Percentiles rank a stretch among this genome's conserved stretches.
phyloP scores from a whole-genome alignment of 2,329 filamentous ascomycete species.

The Penicillium sp. region DNA sequence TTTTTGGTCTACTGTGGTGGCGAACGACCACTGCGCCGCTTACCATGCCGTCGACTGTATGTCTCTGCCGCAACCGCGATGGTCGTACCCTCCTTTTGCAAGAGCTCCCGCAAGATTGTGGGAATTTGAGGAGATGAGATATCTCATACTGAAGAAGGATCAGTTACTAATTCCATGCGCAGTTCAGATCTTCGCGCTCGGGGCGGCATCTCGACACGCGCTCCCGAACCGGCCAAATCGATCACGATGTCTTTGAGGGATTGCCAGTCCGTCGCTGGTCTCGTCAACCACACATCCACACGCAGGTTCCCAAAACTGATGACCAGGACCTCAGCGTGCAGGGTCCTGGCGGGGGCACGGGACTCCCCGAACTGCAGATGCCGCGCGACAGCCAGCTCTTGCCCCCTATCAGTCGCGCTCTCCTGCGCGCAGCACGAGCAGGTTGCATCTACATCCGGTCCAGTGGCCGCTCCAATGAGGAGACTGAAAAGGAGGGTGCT shows the following conservation, averaged over 20 bases:
- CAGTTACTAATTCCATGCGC: slow-evolving; percentile 19
- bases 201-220: slow-evolving; percentile 56
- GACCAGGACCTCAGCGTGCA: slow-evolving; percentile 42
- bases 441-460: slow-evolving; percentile 71
- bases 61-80: slow-evolving; percentile 18
- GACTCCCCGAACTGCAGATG: slow-evolving; percentile 75
- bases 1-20: slow-evolving; percentile 7
- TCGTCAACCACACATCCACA: slow-evolving; percentile 65
- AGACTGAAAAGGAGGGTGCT: slow-evolving; percentile 37
- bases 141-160: not conserved
- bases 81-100: not conserved
- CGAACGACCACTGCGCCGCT: slow-evolving; percentile 9
- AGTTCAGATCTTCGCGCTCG: slow-evolving; percentile 58
- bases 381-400: slow-evolving; percentile 79
- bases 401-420: slow-evolving; percentile 73
- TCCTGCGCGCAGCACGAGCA: slow-evolving; percentile 76
- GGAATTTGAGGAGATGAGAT: not conserved
- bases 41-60: slow-evolving; percentile 38
- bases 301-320: slow-evolving; percentile 64
- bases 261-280: slow-evolving; percentile 90
- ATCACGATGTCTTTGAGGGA: slow-evolving; percentile 67
- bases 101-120: not conserved
- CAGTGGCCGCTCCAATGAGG: slow-evolving; percentile 46
- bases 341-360: slow-evolving; percentile 27
- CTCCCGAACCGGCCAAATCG: slow-evolving; percentile 50